Base-by-base conservation (phyloP, 2,329 filamentous ascomycete species). In the Cladosporium sp. region DNA sequence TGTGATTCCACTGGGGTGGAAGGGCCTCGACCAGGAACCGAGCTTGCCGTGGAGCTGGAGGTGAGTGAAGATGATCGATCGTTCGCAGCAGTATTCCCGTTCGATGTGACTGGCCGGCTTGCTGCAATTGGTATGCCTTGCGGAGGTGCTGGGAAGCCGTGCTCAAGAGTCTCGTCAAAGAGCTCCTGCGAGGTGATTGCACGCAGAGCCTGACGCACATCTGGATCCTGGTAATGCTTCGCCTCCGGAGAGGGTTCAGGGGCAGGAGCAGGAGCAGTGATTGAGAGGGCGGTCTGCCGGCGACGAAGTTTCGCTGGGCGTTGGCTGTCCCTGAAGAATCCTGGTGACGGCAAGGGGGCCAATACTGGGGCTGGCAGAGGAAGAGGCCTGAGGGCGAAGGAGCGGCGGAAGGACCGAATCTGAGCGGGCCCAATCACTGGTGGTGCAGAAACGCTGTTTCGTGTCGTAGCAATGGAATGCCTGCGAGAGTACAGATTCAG, bases 151-250 rank as follows among this genome's bases (percentile, higher is more conserved):
- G 90, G 89, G 60, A 96, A 97, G 0, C 92, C 92, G 68, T 94
- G 96, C 65, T 95, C 88, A 46, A 97, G 80, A 1, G 88, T 90
- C 69, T 97, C 92, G 64, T 97, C 92, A 59, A 97, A 97, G 65
- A 95, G 95, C 58, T 95, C 88, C 1, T 91, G 86, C 1, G 90
- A 95, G 7, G 88, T 86, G 16, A 95, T 79, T 6, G 88, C 83
- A 11, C 90, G 83, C 16, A 97, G 74, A 69, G 94, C 95, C 59
- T 88, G 77, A 29, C 92, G 82, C 33, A 91, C 88, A 64, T 95
- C 88, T 0, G 90, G 89, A 59, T 96, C 90, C 65, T 89, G 88
- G 62, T 95, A 96, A 69, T 95, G 86, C 32, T 87, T 55, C 11
- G 58, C 53, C 15, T 46, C 46, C 5, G 53, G 38, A 25, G 42